Percentiles rank a stretch among this genome's conserved stretches.
phyloP scores from a whole-genome alignment of 2,329 filamentous ascomycete genomes.

The Calonectria pseudoreteaudii region DNA sequence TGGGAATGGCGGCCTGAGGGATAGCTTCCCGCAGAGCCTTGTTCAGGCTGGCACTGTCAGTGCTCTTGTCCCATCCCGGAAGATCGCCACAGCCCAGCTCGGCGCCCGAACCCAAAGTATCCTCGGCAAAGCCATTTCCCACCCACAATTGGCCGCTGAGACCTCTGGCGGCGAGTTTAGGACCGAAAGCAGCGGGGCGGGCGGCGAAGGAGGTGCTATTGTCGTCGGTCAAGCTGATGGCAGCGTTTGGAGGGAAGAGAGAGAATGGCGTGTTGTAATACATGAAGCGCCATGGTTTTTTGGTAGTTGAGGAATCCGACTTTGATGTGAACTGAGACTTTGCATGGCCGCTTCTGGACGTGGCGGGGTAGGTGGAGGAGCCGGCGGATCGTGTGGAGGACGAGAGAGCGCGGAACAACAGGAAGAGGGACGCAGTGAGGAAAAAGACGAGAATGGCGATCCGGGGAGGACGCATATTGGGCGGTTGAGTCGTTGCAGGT shows the following conservation, averaged over 20 bases:
- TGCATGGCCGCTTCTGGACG: constrained; percentile 30
- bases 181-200: constrained; percentile 92
- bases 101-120: constrained; percentile 75
- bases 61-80: constrained; percentile 82
- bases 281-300: constrained; percentile 62
- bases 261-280: constrained; percentile 83
- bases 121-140: constrained; percentile 90
- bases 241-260: constrained; percentile 93
- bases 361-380: constrained; percentile 42
- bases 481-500: neutral
- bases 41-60: constrained; percentile 58
- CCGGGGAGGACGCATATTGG: constrained; percentile 24
- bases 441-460: constrained; percentile 63
- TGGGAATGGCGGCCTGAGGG: constrained; percentile 34
- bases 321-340: constrained; percentile 25
- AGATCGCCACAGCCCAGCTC: constrained; percentile 97
- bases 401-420: constrained; percentile 64
- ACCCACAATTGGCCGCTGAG: constrained; percentile 94
- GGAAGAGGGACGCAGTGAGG: constrained; percentile 64
- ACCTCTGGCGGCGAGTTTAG: constrained; percentile 78
- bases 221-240: constrained; percentile 96
- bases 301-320: constrained; percentile 27
- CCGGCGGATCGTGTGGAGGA: constrained; percentile 52
- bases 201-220: constrained; percentile 98
- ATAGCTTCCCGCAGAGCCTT: constrained; percentile 49